Evolutionary conservation across 129 eudicot genomes (phyloP), one percentile per base, ranked within the genome.

Genomic region (Cynara cardunculus): DNA sequence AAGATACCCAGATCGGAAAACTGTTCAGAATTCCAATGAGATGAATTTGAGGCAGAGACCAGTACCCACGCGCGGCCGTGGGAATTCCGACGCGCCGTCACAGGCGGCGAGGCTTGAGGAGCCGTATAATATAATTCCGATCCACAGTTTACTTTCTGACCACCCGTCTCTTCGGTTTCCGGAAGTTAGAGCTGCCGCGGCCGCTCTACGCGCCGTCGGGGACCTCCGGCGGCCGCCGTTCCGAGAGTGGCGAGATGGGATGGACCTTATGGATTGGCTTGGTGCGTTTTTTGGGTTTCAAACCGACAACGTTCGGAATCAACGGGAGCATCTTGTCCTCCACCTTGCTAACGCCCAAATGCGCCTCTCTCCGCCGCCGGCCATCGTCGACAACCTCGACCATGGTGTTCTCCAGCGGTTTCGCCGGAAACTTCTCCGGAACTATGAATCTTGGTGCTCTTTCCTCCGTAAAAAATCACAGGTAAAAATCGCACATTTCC

Each of bases 221-320:
- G 96, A 88, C 76, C 96, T 94, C 84, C 92, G 92, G 24, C 85
- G 86, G 16, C 98, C 98, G 67, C 96, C 97, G 49, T 94, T 92
- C 71, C 37, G 76, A 0, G 81, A 77, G 18, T 90, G 96, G 97
- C 87, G 59, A 16, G 90, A 89, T 25, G 82, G 73, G 32, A 81
- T 86, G 91, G 98, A 94, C 87, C 92, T 94, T 65, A 78, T 94
- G 78, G 97, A 94, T 53, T 94, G 97, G 94, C 86, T 94, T 3
- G 98, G 97, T n/a, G 87, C 85, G 32, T 90, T 89, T 85, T 94
- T 94, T 71, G 98, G 98, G 73, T 94, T 94, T 75, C 98, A 94
- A 69, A 19, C 31, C 44, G 98, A 92, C 86, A 94, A 86, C 88
- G 97, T 94, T 3, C 84, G 88, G 73, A 94, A 94, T 78, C 97